These are phyloP conservation scores for Crithidia brevicula DNA, from an alignment of 208 protist species.

Conservation along the genomic window DNA sequence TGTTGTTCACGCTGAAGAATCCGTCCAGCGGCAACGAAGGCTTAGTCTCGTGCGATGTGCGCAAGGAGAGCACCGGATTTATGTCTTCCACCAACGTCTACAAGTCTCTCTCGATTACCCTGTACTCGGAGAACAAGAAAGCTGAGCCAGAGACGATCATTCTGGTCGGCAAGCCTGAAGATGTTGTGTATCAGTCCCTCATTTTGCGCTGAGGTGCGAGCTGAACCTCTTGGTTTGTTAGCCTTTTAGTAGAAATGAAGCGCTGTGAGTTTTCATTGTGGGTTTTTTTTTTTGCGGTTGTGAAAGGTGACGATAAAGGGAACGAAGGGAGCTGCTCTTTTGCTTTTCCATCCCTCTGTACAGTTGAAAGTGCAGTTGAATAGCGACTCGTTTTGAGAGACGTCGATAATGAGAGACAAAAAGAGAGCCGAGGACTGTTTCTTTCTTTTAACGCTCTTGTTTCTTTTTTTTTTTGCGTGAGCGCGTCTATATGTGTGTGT, in stretches of 20 bases:
- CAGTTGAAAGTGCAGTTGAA: too few relatives aligned
- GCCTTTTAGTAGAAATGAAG: too few relatives aligned
- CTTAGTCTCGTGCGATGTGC: slow-evolving; percentile 83
- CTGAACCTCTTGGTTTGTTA: too few relatives aligned
- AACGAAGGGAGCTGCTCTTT: too few relatives aligned
- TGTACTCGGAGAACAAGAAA: slow-evolving; percentile 49
- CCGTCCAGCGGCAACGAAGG: slow-evolving; percentile 67
- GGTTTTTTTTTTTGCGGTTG: too few relatives aligned
- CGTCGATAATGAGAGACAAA: too few relatives aligned
- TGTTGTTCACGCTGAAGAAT: slow-evolving; percentile 88
- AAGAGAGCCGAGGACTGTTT: too few relatives aligned
- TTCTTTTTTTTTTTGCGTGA: neutral
- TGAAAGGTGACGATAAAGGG: too few relatives aligned
- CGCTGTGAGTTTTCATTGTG: too few relatives aligned
- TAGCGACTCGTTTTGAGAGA: too few relatives aligned
- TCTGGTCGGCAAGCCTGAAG: slow-evolving; percentile 84
- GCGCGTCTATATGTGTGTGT: neutral
- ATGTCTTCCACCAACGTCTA: slow-evolving; percentile 78
- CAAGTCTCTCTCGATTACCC: slow-evolving; percentile 77
- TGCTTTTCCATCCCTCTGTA: too few relatives aligned
- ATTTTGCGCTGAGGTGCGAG: slow-evolving; percentile 32
- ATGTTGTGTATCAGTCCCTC: slow-evolving; percentile 74
- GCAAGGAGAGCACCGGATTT: slow-evolving; percentile 73
- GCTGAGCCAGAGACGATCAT: slow-evolving; percentile 82
- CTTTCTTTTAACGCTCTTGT: too few relatives aligned